A percentile compares a stretch with the other conserved stretches of the same genome.
Evolutionary conservation across 1,139 yeast species (phyloP).

Genomic region (Debaryomyces robertsiae): DNA sequence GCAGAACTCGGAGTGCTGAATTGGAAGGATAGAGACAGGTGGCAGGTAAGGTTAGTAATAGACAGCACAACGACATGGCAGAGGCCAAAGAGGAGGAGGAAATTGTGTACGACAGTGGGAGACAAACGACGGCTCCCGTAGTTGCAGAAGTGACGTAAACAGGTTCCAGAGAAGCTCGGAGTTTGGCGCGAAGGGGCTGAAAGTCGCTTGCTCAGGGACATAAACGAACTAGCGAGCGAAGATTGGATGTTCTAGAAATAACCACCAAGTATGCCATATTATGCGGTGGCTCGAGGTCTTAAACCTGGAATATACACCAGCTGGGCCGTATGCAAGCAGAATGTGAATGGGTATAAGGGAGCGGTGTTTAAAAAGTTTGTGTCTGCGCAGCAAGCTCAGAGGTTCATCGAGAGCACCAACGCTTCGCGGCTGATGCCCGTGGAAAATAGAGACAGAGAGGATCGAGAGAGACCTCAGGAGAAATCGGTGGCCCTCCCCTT

Average conservation of each 20-base stretch:
- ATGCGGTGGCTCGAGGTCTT: conserved; percentile 66
- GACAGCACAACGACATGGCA: too few species aligned
- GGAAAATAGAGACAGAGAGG: background rate
- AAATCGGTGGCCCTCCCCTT: too few species aligned
- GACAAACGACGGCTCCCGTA: too few species aligned
- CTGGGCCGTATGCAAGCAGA: conserved; percentile 54
- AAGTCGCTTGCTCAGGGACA: background rate
- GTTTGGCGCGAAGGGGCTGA: too few species aligned
- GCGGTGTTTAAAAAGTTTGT: conserved; percentile 59
- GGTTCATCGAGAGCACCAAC: conserved; percentile 9
- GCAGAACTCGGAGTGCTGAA: too few species aligned
- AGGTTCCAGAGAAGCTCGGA: too few species aligned
- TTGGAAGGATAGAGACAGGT: too few species aligned
- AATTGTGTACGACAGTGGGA: too few species aligned
- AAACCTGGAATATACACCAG: conserved; percentile 49
- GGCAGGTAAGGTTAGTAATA: too few species aligned
- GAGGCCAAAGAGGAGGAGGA: too few species aligned
- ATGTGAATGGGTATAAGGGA: conserved; percentile 55
- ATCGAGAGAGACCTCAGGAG: too few species aligned
- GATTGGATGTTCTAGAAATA: background rate
- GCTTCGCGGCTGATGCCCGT: conserved; percentile 1
- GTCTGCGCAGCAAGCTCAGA: conserved; percentile 19
- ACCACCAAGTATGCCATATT: conserved; percentile 30
- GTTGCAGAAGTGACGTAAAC: too few species aligned
- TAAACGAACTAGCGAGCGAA: conserved; percentile 6